Evolutionary conservation across 2,329 filamentous ascomycete species (phyloP), one percentile per base, ranked within the genome.

Genomic region (Geosmithia putterillii): DNA sequence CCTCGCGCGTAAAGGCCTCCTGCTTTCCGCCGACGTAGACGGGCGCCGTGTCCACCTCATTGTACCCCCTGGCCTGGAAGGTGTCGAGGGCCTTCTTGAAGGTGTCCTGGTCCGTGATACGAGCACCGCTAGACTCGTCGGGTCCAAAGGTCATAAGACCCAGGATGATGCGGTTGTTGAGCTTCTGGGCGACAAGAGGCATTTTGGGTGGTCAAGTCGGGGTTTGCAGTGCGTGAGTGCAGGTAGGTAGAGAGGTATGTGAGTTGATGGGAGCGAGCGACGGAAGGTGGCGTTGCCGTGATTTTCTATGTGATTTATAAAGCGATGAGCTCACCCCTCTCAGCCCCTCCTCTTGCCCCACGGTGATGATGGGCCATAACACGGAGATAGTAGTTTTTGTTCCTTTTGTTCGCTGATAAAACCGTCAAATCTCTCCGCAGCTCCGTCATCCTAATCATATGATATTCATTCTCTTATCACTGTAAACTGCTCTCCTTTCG

Each of bases 71-170:
- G n/a, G 70, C 66, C 60, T 90, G 83, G 56, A 94, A 79, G 49
- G 81, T 70, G 57, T 90, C 82, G 34, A 94, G 76, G 38, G 74
- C 74, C 52, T 74, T 74, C 52, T 81, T 84, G 66, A 81, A 87
- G 38, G 83, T 81, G 45, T 76, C 60, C 2, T 71, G 25, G 44
- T 70, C 66, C 9, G 84, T 89, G 55, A 94, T 79, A 39, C 86
- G 79, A 38, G 82, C 85, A 32, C 84, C 86, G 12, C 57, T 52
- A 12, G 57, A 51, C 46, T 71, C 70, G 45, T 76, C 74, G 2
- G 84, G 78, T 23, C 83, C 84, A 66, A 87, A 88, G 56, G 83
- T 89, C 87, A 94, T 92, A 44, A 88, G 72, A 50, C 87, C 86
- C 35, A 94, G 78, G 69, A 94, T 86, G 54, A 87, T 70, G 49